Evolutionary conservation across 2,329 filamentous ascomycete genomes (phyloP).

Genomic region (Metarhizium rileyi): DNA sequence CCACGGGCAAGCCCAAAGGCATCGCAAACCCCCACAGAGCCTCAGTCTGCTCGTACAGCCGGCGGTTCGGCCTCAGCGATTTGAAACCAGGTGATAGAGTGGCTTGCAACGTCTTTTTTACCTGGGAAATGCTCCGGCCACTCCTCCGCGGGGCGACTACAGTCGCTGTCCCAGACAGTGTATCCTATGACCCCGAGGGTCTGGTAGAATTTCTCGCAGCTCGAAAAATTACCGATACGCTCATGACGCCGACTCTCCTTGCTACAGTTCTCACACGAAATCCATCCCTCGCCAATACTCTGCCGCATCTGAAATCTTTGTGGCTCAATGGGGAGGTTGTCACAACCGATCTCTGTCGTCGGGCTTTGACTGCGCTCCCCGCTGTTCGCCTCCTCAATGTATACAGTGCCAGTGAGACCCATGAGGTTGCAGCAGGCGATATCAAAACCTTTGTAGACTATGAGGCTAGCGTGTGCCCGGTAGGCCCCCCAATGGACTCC

Average conservation of each 20-base stretch:
- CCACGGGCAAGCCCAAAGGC: slow-evolving; percentile 70
- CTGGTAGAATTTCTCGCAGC: slow-evolving; percentile 60
- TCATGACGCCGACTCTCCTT: slow-evolving; percentile 75
- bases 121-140: slow-evolving; percentile 76
- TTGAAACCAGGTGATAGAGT: slow-evolving; percentile 63
- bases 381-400: slow-evolving; percentile 64
- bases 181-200: slow-evolving; percentile 66
- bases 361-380: slow-evolving; percentile 58
- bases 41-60: slow-evolving; percentile 62
- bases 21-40: slow-evolving; percentile 73
- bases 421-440: slow-evolving; percentile 70
- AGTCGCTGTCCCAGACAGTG: slow-evolving; percentile 63
- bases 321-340: slow-evolving; percentile 82
- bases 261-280: slow-evolving; percentile 65
- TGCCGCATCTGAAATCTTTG: slow-evolving; percentile 58
- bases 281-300: slow-evolving; percentile 49
- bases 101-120: slow-evolving; percentile 82
- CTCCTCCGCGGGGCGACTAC: slow-evolving; percentile 68
- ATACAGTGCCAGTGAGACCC: slow-evolving; percentile 75
- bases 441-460: slow-evolving; percentile 57
- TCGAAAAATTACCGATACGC: slow-evolving; percentile 63
- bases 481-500: slow-evolving; percentile 59
- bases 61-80: slow-evolving; percentile 62
- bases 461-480: slow-evolving; percentile 59
- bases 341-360: slow-evolving; percentile 63